These are phyloP conservation scores for Irpex sp. DNA, from an alignment of 1,284 basidiomycete species.

Conservation along the genomic window DNA sequence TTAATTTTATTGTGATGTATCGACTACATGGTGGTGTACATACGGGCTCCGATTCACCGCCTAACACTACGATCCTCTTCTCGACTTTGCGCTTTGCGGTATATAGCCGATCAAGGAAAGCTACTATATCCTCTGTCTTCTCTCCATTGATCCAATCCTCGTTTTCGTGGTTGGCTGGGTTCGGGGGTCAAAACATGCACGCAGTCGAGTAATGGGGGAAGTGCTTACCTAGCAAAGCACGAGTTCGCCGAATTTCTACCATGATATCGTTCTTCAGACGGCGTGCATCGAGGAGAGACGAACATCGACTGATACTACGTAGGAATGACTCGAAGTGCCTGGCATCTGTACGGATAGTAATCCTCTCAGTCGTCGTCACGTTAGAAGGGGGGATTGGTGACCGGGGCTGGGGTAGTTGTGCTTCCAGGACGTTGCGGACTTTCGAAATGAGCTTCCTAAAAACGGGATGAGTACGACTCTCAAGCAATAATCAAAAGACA, in stretches of 20 bases:
- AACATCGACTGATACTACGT: conserved; percentile 75
- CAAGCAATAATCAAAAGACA: conserved; percentile 4
- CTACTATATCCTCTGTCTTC: conserved; percentile 77
- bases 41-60: conserved; percentile 62
- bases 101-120: conserved; percentile 84
- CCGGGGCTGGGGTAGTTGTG: conserved; percentile 59
- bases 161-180: conserved; percentile 70
- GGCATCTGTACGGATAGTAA: conserved; percentile 70
- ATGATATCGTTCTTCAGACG: conserved; percentile 88
- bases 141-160: conserved; percentile 81
- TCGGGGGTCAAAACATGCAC: not conserved
- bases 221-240: conserved; percentile 57
- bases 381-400: conserved; percentile 31
- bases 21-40: conserved; percentile 13
- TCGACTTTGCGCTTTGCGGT: conserved; percentile 84
- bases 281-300: conserved; percentile 81
- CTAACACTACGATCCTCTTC: conserved; percentile 75
- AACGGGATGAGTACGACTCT: not conserved
- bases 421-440: conserved; percentile 77
- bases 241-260: conserved; percentile 79
- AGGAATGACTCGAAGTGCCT: conserved; percentile 89
- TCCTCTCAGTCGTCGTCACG: conserved; percentile 51
- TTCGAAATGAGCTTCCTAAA: conserved; percentile 75
- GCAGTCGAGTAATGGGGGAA: not conserved
- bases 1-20: not conserved